phyloP scores from a whole-genome alignment of 139 green algal species.

The Zygnema circumcarinatum region DNA sequence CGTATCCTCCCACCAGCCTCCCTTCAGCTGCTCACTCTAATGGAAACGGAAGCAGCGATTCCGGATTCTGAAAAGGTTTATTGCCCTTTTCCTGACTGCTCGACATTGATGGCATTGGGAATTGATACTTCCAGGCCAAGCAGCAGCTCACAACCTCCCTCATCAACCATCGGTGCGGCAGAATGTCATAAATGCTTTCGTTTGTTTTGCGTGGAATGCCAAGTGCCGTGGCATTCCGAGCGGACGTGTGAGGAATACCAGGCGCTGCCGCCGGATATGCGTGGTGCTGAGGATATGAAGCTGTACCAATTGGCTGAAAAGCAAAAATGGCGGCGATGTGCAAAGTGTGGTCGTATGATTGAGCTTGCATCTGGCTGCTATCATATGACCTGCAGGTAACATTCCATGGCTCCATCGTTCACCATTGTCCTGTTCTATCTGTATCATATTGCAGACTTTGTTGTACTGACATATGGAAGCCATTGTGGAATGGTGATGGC shows the following conservation, averaged over 20 bases:
- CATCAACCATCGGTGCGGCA: background rate
- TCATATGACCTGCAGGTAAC: conserved; percentile 25
- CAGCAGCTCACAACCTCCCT: background rate
- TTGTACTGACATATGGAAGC: no score
- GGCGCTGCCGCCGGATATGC: background rate
- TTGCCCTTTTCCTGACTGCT: background rate
- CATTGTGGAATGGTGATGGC: no score
- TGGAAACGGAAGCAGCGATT: background rate
- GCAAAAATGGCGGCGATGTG: conserved; percentile 3
- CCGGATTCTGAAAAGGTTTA: background rate
- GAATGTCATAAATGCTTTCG: background rate
- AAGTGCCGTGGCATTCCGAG: background rate
- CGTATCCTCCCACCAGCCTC: background rate
- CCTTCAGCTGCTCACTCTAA: background rate
- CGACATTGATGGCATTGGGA: background rate
- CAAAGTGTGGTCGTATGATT: conserved; percentile 12
- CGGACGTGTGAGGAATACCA: background rate
- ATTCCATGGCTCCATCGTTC: no score
- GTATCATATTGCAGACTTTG: no score
- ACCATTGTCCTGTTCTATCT: no score
- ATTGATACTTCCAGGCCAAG: background rate
- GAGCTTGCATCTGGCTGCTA: conserved; percentile 25
- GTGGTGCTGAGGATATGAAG: background rate
- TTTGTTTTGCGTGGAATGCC: background rate
- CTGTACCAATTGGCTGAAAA: background rate